Percentiles rank a stretch among this genome's conserved stretches.
These are phyloP conservation scores for Aspergillus viridinutans DNA, from an alignment of 2,329 filamentous ascomycete species.

Conservation along the genomic window DNA sequence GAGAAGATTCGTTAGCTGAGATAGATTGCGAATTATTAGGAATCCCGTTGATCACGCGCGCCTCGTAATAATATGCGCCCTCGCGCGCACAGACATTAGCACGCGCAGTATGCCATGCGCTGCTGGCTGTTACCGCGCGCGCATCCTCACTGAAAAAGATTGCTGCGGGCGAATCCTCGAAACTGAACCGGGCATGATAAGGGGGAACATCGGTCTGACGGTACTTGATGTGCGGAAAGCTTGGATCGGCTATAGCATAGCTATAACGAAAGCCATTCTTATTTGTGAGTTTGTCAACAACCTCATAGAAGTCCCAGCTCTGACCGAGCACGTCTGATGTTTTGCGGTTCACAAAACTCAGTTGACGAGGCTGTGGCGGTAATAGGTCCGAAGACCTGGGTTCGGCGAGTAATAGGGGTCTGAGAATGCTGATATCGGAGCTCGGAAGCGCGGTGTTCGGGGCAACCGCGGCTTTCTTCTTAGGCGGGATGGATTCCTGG, in stretches of 20 bases:
- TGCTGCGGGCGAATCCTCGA: slow-evolving; percentile 83
- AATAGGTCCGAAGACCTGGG: slow-evolving; percentile 35
- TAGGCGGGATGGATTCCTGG: slow-evolving; percentile 31
- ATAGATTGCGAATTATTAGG: slow-evolving; percentile 22
- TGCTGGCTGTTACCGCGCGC: slow-evolving; percentile 77
- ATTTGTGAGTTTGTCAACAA: slow-evolving; percentile 54
- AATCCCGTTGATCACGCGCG: slow-evolving; percentile 73
- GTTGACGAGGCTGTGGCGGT: slow-evolving; percentile 37
- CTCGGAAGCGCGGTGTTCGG: slow-evolving; percentile 33
- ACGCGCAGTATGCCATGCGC: slow-evolving; percentile 85
- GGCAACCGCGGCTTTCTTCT: slow-evolving; percentile 29
- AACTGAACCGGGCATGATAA: slow-evolving; percentile 79
- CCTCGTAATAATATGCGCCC: slow-evolving; percentile 91
- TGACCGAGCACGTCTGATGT: slow-evolving; percentile 31
- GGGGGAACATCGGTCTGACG: slow-evolving; percentile 82
- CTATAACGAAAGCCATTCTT: slow-evolving; percentile 78
- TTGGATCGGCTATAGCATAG: slow-evolving; percentile 83
- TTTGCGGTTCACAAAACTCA: slow-evolving; percentile 35
- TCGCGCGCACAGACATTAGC: slow-evolving; percentile 88
- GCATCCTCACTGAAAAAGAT: slow-evolving; percentile 77
- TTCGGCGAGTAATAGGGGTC: slow-evolving; percentile 38
- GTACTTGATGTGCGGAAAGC: slow-evolving; percentile 86
- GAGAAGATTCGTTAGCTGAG: slow-evolving; percentile 18
- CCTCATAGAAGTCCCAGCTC: slow-evolving; percentile 41
- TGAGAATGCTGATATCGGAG: slow-evolving; percentile 36